A percentile compares a stretch with the other conserved stretches of the same genome.
These are phyloP conservation scores for Yamadazyma friedrichii DNA, from an alignment of 1,139 yeast genomes.

Conservation along the genomic window DNA sequence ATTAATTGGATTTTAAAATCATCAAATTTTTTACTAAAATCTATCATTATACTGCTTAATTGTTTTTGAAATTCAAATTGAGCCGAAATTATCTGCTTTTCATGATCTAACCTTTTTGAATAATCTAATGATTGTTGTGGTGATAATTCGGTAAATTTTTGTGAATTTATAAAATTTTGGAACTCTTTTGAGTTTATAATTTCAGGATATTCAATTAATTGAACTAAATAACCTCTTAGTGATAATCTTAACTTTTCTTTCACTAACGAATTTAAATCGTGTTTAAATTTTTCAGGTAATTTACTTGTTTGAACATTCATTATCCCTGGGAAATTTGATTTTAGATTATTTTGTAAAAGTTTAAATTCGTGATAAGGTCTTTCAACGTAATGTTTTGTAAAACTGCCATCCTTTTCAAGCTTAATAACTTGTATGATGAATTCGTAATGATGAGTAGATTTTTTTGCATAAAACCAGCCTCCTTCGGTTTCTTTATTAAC, in stretches of 20 bases:
- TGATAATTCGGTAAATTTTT: conserved; percentile 25
- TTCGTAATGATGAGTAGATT: conserved; percentile 35
- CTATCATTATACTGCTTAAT: conserved; percentile 44
- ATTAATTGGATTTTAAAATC: conserved; percentile 54
- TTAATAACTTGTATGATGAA: conserved; percentile 43
- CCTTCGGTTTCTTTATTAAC: conserved; percentile 10
- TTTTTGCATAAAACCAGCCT: conserved; percentile 14
- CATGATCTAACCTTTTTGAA: conserved; percentile 56
- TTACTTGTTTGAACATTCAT: conserved; percentile 52
- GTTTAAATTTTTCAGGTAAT: conserved; percentile 52
- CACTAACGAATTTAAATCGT: conserved; percentile 23
- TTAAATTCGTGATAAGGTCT: conserved; percentile 69
- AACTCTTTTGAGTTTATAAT: conserved; percentile 54
- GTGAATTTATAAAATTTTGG: conserved; percentile 48
- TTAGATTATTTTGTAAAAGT: conserved; percentile 50
- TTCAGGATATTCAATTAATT: conserved; percentile 53
- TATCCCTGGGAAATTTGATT: conserved; percentile 65
- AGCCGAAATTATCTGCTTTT: conserved; percentile 57
- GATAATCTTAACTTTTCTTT: conserved; percentile 73
- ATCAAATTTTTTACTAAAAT: conserved; percentile 51
- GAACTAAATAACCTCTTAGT: conserved; percentile 66
- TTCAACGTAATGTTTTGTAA: conserved; percentile 44
- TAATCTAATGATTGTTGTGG: conserved; percentile 54
- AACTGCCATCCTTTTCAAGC: conserved; percentile 17
- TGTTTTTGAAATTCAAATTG: conserved; percentile 73